Conservation (phyloP, 2,329 filamentous ascomycete genomes). For the Trichophaea hybrida region DNA sequence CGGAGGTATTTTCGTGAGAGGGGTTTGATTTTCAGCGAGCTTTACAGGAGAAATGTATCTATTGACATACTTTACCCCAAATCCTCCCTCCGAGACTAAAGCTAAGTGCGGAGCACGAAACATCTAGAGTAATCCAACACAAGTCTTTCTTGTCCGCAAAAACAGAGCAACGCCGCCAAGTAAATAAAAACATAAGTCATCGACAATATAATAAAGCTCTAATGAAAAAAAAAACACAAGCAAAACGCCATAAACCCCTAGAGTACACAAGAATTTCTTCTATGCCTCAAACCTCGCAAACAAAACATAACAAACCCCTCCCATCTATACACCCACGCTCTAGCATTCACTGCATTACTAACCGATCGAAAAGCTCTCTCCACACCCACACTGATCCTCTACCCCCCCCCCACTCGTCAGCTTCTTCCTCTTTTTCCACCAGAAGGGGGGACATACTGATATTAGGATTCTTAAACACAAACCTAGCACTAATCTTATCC, state of each 20-base stretch:
- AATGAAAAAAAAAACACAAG: background rate
- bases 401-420: slow-evolving; percentile 20
- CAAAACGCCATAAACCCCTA: background rate
- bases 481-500: slow-evolving; percentile 81
- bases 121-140: no score
- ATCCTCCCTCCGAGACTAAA: no score
- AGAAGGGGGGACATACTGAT: slow-evolving; percentile 58
- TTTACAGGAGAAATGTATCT: no score
- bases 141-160: background rate
- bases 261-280: background rate
- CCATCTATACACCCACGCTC: background rate
- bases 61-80: no score
- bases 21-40: no score
- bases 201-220: background rate
- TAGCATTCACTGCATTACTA: background rate
- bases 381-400: slow-evolving; percentile 94
- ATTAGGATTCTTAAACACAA: slow-evolving; percentile 93
- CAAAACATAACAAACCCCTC: background rate
- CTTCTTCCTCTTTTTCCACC: background rate
- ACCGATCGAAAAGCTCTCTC: slow-evolving; percentile 80
- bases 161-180: background rate
- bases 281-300: background rate
- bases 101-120: no score
- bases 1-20: no score
- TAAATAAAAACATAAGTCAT: background rate